These are phyloP conservation scores for Cetraspora pellucida DNA, from an alignment of 192 early-diverging fungal genomes.

Conservation along the genomic window DNA sequence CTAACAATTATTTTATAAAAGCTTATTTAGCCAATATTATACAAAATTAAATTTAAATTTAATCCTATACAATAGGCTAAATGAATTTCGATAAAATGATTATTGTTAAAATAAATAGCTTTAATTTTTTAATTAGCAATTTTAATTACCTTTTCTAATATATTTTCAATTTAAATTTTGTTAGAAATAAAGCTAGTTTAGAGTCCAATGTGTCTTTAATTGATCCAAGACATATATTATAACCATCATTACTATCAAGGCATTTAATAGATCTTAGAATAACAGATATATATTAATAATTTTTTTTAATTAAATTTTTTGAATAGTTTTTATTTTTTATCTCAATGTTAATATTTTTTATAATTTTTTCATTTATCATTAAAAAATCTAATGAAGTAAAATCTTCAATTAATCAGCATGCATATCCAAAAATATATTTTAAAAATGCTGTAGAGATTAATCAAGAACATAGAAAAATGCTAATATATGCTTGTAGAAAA, in stretches of 20 bases:
- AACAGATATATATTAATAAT: too few species aligned
- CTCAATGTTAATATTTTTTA: conserved; percentile 6
- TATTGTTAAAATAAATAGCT: too few species aligned
- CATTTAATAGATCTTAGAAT: conserved; percentile 4
- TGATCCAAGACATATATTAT: neutral
- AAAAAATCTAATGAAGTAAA: neutral
- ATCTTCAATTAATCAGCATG: neutral
- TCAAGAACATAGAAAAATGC: neutral
- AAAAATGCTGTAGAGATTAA: conserved; percentile 11
- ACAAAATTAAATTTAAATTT: too few species aligned
- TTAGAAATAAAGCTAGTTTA: neutral
- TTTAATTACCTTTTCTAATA: neutral
- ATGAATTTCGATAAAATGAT: too few species aligned
- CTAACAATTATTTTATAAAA: too few species aligned
- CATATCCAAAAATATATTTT: neutral
- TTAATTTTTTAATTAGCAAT: neutral
- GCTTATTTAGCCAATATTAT: too few species aligned
- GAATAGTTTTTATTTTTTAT: conserved; percentile 1
- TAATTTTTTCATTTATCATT: neutral
- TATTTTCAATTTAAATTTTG: neutral
- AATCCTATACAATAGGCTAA: too few species aligned
- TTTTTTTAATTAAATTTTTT: conserved; percentile 1
- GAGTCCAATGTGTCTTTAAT: too few species aligned
- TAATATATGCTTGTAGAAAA: neutral
- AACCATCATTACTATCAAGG: neutral